Percentiles rank a stretch among this genome's conserved stretches.
These are phyloP conservation scores for Rhododendron mucronatum DNA, from an alignment of 148 eudicot species.

Conservation along the genomic window DNA sequence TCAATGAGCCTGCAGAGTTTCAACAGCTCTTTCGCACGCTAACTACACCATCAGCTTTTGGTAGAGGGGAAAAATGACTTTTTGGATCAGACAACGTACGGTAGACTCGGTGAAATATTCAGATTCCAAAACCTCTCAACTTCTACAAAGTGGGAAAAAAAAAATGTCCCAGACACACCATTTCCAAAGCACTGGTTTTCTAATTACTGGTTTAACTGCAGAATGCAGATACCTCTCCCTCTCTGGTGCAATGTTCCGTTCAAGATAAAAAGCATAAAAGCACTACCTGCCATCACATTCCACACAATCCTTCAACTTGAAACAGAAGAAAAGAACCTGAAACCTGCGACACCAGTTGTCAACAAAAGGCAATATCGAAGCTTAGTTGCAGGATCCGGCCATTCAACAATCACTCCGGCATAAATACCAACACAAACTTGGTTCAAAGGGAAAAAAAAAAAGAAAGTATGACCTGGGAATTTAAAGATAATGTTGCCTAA, in stretches of 20 bases:
- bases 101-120: not conserved
- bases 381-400: not conserved
- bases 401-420: not conserved
- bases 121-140: not conserved
- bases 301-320: not conserved
- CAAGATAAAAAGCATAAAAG: not conserved
- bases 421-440: too few relatives aligned
- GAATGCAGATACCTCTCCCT: not conserved
- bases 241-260: not conserved
- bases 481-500: too few relatives aligned
- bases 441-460: too few relatives aligned
- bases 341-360: not conserved
- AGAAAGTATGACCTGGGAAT: too few relatives aligned
- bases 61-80: not conserved
- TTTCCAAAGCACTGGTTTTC: not conserved
- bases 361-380: not conserved
- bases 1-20: not conserved
- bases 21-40: not conserved
- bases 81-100: not conserved
- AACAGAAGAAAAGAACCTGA: not conserved
- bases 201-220: not conserved
- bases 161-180: not conserved
- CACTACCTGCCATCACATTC: not conserved
- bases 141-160: not conserved
- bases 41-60: not conserved